Conservation (phyloP, 2,329 filamentous ascomycete species). For the Orbilia brochopaga region DNA sequence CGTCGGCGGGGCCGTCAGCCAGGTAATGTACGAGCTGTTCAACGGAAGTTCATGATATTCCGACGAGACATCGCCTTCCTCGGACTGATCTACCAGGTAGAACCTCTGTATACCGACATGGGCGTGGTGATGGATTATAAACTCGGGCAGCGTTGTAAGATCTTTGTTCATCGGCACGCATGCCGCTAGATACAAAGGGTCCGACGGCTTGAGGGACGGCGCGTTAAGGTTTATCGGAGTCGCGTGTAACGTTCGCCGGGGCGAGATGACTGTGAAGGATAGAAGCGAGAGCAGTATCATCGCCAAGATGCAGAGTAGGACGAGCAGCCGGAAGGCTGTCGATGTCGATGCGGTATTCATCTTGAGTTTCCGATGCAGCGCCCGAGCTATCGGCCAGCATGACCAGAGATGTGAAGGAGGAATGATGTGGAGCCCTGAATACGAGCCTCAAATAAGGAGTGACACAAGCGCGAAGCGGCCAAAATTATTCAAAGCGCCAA, state of each 20-base stretch:
- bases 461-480: not conserved
- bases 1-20: slow-evolving; percentile 28
- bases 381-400: not conserved
- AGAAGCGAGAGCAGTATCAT: slow-evolving; percentile 42
- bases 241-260: slow-evolving; percentile 42
- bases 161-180: slow-evolving; percentile 46
- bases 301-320: slow-evolving; percentile 37
- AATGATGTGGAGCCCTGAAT: not conserved
- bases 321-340: slow-evolving; percentile 47
- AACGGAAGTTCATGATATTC: slow-evolving; percentile 41
- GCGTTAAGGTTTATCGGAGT: slow-evolving; percentile 49
- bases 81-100: slow-evolving; percentile 46
- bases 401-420: too few relatives aligned
- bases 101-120: slow-evolving; percentile 40
- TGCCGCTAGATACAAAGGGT: slow-evolving; percentile 35
- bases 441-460: not conserved
- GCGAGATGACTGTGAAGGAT: slow-evolving; percentile 45
- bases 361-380: slow-evolving; percentile 7
- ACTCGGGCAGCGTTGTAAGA: slow-evolving; percentile 37
- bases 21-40: slow-evolving; percentile 42
- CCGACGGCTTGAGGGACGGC: slow-evolving; percentile 41
- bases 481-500: not conserved
- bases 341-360: slow-evolving; percentile 49
- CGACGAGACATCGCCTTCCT: slow-evolving; percentile 27
- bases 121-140: slow-evolving; percentile 38